A percentile compares a stretch with the other conserved stretches of the same genome.
These are phyloP conservation scores for Arctostaphylos glauca DNA, from an alignment of 148 eudicot species.

Conservation along the genomic window DNA sequence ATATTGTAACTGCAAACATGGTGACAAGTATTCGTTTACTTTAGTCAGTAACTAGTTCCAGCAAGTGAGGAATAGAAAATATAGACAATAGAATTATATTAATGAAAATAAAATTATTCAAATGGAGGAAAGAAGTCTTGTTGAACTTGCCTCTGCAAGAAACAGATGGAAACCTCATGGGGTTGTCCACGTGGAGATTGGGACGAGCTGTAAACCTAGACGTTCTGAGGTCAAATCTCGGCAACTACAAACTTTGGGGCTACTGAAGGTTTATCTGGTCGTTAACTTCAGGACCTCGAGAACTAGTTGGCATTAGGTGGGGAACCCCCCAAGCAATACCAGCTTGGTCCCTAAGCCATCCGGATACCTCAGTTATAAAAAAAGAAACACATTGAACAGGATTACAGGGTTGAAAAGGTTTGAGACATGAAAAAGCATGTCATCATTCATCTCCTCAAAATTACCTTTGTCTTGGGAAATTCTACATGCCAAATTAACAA, in stretches of 20 bases:
- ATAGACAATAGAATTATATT: background rate
- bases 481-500: conserved; percentile 29
- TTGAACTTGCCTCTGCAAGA: conserved; percentile 66
- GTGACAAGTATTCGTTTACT: background rate
- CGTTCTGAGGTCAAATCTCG: too few relatives aligned
- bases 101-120: conserved; percentile 1
- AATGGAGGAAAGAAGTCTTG: background rate
- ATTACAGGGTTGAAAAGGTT: conserved; percentile 68
- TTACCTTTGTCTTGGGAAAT: conserved; percentile 23
- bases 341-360: too few relatives aligned
- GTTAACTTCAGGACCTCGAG: too few relatives aligned
- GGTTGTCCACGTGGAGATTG: too few relatives aligned
- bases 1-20: conserved; percentile 64
- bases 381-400: conserved; percentile 73
- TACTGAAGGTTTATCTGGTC: too few relatives aligned
- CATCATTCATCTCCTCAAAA: conserved; percentile 37
- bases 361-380: too few relatives aligned
- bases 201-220: too few relatives aligned
- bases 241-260: too few relatives aligned
- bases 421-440: conserved; percentile 43
- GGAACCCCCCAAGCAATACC: too few relatives aligned
- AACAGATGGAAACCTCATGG: too few relatives aligned
- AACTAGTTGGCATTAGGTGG: too few relatives aligned
- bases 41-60: background rate
- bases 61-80: background rate